Evolutionary conservation across 1,284 basidiomycete genomes (phyloP).

Genomic region (Tilletia walkeri): DNA sequence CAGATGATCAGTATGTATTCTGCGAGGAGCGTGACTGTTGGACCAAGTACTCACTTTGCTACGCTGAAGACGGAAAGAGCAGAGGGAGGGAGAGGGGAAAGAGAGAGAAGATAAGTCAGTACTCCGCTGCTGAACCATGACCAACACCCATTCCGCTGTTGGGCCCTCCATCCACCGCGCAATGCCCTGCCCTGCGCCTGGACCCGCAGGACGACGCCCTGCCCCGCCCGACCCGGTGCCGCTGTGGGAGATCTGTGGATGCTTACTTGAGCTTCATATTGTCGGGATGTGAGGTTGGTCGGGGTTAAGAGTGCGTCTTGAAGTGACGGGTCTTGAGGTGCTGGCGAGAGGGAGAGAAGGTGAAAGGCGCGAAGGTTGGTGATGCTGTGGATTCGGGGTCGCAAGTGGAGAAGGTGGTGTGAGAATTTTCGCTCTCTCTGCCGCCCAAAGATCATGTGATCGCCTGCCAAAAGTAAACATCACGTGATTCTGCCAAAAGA

Average conservation of each 20-base stretch:
- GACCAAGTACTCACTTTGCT: constrained; percentile 68
- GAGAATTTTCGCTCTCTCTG: neutral
- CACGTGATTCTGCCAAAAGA: neutral
- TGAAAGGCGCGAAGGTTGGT: too few species aligned
- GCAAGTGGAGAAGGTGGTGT: neutral
- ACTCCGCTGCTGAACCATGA: too few species aligned
- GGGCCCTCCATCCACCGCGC: too few species aligned
- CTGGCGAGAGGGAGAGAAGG: neutral
- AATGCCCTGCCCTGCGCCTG: too few species aligned
- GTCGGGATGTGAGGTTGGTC: neutral
- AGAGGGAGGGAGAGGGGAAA: neutral
- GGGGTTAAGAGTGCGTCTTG: neutral
- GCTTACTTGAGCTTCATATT: constrained; percentile 14
- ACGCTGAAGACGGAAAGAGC: constrained; percentile 9
- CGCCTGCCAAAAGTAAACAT: neutral
- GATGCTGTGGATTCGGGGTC: too few species aligned
- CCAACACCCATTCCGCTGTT: too few species aligned
- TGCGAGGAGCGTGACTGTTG: too few species aligned
- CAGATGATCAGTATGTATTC: neutral
- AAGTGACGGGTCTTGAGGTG: neutral
- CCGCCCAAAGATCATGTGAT: neutral
- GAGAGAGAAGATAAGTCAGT: constrained; percentile 3
- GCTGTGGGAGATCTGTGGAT: neutral
- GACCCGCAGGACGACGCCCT: too few species aligned
- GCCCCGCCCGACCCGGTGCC: too few species aligned